Conservation (phyloP, 163 green algal genomes). For the Scenedesmus sp. region DNA sequence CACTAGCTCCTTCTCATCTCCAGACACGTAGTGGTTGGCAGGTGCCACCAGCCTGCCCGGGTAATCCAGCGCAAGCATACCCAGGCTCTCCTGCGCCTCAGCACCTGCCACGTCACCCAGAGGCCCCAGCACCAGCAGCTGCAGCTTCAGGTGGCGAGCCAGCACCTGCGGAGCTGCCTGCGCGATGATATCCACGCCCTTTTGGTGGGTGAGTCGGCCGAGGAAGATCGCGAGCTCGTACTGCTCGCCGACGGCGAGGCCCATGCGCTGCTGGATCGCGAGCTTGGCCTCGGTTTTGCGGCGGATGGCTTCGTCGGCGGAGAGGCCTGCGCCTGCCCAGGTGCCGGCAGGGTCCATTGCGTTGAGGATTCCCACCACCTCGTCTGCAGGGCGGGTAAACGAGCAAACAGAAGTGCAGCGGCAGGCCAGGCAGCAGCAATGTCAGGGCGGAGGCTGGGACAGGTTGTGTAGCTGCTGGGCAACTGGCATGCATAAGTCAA, state of each 20-base stretch:
- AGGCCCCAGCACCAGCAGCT: constrained; percentile 53
- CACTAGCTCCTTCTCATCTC: constrained; percentile 61
- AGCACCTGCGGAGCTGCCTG: constrained; percentile 35
- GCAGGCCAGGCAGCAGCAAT: background rate
- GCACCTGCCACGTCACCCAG: constrained; percentile 46
- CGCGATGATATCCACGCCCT: constrained; percentile 66
- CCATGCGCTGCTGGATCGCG: constrained; percentile 51
- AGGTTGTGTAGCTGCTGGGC: no score
- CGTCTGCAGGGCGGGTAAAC: constrained; percentile 26
- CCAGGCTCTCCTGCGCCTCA: constrained; percentile 37
- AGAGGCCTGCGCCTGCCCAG: constrained; percentile 22
- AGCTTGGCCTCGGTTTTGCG: constrained; percentile 60
- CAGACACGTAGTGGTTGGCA: constrained; percentile 55
- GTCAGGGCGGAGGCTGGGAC: background rate
- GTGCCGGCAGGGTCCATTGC: constrained; percentile 47
- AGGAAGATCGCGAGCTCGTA: constrained; percentile 62
- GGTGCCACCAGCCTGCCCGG: constrained; percentile 36
- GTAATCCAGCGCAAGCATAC: constrained; percentile 22
- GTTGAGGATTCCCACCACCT: constrained; percentile 44
- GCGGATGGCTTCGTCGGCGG: constrained; percentile 12
- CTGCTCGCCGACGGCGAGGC: constrained; percentile 46
- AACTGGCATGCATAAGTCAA: no score
- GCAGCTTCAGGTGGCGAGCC: constrained; percentile 33
- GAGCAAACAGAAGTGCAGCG: background rate
- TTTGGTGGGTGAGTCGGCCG: constrained; percentile 70